A percentile compares a stretch with the other conserved stretches of the same genome.
Conservation (phyloP, 2,329 filamentous ascomycete genomes). For the Pseudogymnoascus destructans region DNA sequence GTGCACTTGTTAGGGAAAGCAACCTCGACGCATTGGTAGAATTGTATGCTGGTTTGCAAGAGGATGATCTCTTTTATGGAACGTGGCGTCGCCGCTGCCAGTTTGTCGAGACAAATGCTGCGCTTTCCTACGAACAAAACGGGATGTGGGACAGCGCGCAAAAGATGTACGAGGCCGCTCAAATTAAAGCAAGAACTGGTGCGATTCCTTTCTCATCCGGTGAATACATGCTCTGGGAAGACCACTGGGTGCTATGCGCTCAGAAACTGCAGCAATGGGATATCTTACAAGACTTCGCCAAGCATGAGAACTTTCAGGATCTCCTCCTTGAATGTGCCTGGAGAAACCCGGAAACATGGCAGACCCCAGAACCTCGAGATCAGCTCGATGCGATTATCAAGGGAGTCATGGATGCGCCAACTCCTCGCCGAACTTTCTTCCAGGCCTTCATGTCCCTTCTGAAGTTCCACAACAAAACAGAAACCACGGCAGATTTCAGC, state of each 20-base stretch:
- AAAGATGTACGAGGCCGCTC: constrained; percentile 88
- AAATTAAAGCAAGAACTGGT: constrained; percentile 91
- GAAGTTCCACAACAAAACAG: constrained; percentile 83
- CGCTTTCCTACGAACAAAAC: constrained; percentile 94
- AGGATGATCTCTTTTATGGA: constrained; percentile 95
- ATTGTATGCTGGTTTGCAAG: constrained; percentile 77
- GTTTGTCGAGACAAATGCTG: constrained; percentile 95
- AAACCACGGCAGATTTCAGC: constrained; percentile 68
- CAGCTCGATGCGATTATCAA: constrained; percentile 89
- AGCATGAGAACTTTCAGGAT: constrained; percentile 97
- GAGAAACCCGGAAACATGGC: constrained; percentile 93
- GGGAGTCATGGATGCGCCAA: constrained; percentile 93
- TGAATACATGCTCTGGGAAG: constrained; percentile 99
- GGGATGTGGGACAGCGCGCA: constrained; percentile 99
- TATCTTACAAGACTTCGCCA: constrained; percentile 90
- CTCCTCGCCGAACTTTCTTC: constrained; percentile 88
- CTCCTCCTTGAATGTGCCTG: constrained; percentile 89
- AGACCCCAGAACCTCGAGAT: constrained; percentile 70
- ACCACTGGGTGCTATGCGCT: constrained; percentile 95
- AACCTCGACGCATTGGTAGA: constrained; percentile 94
- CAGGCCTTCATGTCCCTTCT: constrained; percentile 95
- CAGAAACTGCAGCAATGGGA: constrained; percentile 99
- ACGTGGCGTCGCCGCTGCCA: constrained; percentile 92
- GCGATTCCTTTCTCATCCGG: constrained; percentile 92
- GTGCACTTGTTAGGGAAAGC: constrained; percentile 73